phyloP scores from a whole-genome alignment of 805 yeast species.

The Saturnispora bothae region DNA sequence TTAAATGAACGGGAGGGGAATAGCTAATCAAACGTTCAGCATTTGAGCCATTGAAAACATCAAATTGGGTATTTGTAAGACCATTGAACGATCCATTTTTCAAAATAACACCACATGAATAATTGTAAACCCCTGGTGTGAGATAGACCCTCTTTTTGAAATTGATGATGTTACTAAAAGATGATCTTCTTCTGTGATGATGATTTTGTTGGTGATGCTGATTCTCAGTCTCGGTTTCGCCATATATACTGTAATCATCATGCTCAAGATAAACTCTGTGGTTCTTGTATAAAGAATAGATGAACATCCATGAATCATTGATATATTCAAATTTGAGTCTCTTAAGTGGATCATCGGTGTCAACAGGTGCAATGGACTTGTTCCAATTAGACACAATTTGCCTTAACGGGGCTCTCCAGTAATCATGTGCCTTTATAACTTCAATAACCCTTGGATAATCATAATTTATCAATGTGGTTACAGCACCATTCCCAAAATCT shows the following conservation, averaged over 20 bases:
- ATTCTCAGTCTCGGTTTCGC: slow-evolving; percentile 29
- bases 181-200: background rate
- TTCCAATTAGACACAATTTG: slow-evolving; percentile 18
- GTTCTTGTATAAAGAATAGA: slow-evolving; percentile 40
- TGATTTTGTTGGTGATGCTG: slow-evolving; percentile 8
- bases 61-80: slow-evolving; percentile 48
- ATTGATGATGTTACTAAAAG: background rate
- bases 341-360: slow-evolving; percentile 12
- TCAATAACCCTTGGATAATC: slow-evolving; percentile 21
- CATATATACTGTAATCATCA: slow-evolving; percentile 27
- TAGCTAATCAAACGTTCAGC: slow-evolving; percentile 29
- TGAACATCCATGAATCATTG: slow-evolving; percentile 45
- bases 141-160: slow-evolving; percentile 33
- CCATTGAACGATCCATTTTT: slow-evolving; percentile 37
- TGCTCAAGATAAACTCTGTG: slow-evolving; percentile 42
- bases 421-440: slow-evolving; percentile 27
- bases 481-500: slow-evolving; percentile 21
- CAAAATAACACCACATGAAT: slow-evolving; percentile 42
- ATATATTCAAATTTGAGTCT: slow-evolving; percentile 25
- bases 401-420: slow-evolving; percentile 25
- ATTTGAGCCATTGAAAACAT: slow-evolving; percentile 27
- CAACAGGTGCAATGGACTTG: slow-evolving; percentile 9
- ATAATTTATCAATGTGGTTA: slow-evolving; percentile 17
- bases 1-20: slow-evolving; percentile 48
- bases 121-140: slow-evolving; percentile 39